phyloP scores from a whole-genome alignment of 176 grass and related monocot species.

The Cocos nucifera region DNA sequence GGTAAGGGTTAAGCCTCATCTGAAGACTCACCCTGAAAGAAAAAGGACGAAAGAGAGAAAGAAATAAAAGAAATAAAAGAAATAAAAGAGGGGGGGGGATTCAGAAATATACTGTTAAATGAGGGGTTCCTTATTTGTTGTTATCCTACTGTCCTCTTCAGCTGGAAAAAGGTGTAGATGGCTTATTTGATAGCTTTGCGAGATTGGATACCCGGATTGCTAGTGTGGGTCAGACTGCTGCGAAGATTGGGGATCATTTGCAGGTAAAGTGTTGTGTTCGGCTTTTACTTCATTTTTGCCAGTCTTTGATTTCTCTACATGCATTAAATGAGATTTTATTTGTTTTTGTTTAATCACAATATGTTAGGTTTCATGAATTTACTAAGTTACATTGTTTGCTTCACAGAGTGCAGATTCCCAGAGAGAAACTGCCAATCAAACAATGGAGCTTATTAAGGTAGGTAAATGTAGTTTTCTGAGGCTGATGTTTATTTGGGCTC shows the following conservation, averaged over 20 bases:
- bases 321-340: background rate
- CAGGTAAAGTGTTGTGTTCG: conserved; percentile 47
- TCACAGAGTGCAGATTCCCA: conserved; percentile 96
- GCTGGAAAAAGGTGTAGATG: conserved; percentile 98
- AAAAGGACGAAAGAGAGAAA: too few species aligned
- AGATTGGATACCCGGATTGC: conserved; percentile 93
- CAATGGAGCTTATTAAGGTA: conserved; percentile 97
- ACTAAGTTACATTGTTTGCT: conserved; percentile 10
- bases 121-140: conserved; percentile 4
- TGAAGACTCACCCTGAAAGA: too few species aligned
- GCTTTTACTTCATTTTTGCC: conserved; percentile 3
- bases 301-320: background rate
- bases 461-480: background rate
- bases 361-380: too few species aligned
- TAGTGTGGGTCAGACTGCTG: conserved; percentile 97
- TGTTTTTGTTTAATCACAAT: background rate
- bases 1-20: too few species aligned
- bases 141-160: conserved; percentile 36
- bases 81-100: too few species aligned
- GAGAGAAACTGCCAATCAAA: conserved; percentile 97
- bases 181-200: conserved; percentile 91
- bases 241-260: conserved; percentile 99
- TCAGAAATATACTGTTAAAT: too few species aligned
- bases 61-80: too few species aligned
- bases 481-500: too few species aligned